phyloP scores from a whole-genome alignment of 805 yeast species.

The Zygoascus biomembranicola region DNA sequence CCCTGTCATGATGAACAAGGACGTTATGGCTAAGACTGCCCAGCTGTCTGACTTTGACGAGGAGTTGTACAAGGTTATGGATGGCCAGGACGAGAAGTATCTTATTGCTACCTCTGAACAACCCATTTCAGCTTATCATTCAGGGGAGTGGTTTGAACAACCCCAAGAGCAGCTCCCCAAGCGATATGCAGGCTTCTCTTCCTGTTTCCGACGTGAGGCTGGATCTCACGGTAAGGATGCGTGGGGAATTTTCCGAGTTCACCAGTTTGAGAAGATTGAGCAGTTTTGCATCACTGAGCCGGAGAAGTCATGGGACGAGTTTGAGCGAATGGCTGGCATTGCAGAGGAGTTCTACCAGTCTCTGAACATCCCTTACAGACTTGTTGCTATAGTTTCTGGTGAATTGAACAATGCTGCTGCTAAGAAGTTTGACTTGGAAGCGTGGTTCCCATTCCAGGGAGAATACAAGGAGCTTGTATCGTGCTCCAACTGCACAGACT shows the following conservation, averaged over 20 bases:
- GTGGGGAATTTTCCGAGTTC: constrained; percentile 99
- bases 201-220: constrained; percentile 99
- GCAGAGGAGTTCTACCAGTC: constrained; percentile 92
- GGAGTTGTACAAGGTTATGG: constrained; percentile 92
- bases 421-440: constrained; percentile 96
- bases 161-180: constrained; percentile 95
- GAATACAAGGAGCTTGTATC: constrained; percentile 98
- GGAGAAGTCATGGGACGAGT: constrained; percentile 95
- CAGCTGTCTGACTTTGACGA: constrained; percentile 97
- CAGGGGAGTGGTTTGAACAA: constrained; percentile 96
- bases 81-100: constrained; percentile 96
- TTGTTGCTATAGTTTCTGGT: constrained; percentile 96
- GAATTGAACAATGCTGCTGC: constrained; percentile 99
- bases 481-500: constrained; percentile 98
- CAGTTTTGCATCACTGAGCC: constrained; percentile 96
- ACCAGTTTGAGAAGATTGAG: constrained; percentile 96
- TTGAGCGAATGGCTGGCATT: constrained; percentile 85
- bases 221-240: constrained; percentile 99
- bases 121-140: constrained; percentile 96
- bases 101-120: constrained; percentile 98
- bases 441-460: constrained; percentile 99
- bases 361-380: constrained; percentile 89
- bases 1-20: constrained; percentile 99
- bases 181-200: constrained; percentile 95
- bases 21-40: constrained; percentile 98